Evolutionary conservation across 257 asterid species (phyloP).

Genomic region (Lavandula angustifolia): DNA sequence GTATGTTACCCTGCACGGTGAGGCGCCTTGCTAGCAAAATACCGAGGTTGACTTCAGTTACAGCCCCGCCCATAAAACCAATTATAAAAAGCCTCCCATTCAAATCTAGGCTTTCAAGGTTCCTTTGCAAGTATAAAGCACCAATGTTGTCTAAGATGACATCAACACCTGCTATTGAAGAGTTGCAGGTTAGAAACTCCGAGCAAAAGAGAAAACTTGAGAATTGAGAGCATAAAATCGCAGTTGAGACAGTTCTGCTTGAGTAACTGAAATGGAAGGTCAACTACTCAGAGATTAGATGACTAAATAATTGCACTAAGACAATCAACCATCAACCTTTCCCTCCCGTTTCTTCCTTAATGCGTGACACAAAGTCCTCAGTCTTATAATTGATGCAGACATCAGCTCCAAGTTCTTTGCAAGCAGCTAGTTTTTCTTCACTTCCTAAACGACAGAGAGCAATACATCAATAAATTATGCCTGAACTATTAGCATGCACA

Average conservation of each 20-base stretch:
- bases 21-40: constrained; percentile 69
- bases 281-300: neutral
- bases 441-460: constrained; percentile 54
- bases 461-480: neutral
- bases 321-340: constrained; percentile 48
- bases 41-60: constrained; percentile 67
- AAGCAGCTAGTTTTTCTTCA: constrained; percentile 83
- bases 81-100: constrained; percentile 93
- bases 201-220: neutral
- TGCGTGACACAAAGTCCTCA: constrained; percentile 83
- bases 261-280: neutral
- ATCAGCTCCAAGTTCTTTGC: constrained; percentile 94
- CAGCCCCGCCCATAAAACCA: constrained; percentile 87
- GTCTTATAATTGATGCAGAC: constrained; percentile 95
- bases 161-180: constrained; percentile 68
- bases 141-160: constrained; percentile 87
- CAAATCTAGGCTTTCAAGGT: constrained; percentile 68
- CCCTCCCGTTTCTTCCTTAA: constrained; percentile 93
- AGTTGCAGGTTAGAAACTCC: constrained; percentile 13
- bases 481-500: constrained; percentile 14
- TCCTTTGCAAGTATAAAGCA: constrained; percentile 68
- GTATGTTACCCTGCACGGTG: constrained; percentile 73
- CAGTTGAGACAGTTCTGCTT: neutral
- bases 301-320: neutral
- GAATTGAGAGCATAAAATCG: neutral